Percentiles rank a stretch among this genome's conserved stretches.
Conservation (phyloP, 106 monocot genomes). For the Apostasia ramifera region DNA sequence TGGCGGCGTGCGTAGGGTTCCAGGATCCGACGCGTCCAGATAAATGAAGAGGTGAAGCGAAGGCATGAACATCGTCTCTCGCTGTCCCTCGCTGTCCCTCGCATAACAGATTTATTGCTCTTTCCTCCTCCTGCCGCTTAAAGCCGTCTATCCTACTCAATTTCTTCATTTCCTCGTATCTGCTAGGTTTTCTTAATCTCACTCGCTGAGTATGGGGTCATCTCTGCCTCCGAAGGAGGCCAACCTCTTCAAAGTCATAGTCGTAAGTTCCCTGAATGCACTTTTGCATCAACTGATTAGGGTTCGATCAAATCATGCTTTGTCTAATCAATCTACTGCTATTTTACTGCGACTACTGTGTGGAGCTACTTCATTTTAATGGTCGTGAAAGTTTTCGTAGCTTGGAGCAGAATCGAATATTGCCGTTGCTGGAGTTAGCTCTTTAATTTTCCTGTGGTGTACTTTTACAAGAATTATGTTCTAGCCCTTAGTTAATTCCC, state of each 20-base stretch:
- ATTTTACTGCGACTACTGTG: neutral
- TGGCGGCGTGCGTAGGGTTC: neutral
- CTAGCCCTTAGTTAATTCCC: no score
- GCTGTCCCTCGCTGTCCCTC: neutral
- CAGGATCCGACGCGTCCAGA: conserved; percentile 2
- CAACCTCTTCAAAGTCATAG: conserved; percentile 99
- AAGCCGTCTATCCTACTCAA: neutral
- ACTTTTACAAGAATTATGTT: no score
- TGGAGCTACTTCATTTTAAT: neutral
- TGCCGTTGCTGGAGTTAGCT: no score
- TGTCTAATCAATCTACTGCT: neutral
- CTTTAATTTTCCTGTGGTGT: no score
- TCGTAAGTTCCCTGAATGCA: conserved; percentile 40
- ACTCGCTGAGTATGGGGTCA: conserved; percentile 32
- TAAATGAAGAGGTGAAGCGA: neutral
- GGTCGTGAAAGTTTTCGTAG: neutral
- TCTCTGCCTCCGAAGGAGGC: conserved; percentile 85
- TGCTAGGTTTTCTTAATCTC: neutral
- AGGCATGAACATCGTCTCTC: neutral
- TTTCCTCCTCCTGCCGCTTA: conserved; percentile 4
- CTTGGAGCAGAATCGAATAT: no score
- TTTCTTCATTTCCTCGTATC: neutral
- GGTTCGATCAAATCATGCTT: neutral
- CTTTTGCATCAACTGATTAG: neutral
- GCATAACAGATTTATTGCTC: neutral